Base-by-base conservation (phyloP, 106 monocot species). In the Acanthochlamys bracteata region DNA sequence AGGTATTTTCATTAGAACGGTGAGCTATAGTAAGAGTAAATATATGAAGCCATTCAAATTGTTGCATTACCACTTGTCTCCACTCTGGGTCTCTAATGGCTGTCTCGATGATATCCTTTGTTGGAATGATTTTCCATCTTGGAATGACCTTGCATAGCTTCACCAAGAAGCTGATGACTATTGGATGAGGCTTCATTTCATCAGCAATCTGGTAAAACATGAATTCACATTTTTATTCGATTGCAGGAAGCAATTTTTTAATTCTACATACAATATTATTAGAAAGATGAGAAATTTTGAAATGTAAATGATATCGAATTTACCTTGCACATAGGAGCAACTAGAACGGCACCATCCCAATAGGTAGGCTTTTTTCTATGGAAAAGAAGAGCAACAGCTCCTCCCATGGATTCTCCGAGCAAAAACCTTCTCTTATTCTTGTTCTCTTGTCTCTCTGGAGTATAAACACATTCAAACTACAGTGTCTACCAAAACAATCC, bases 301-400 rank as follows among this genome's bases (percentile, higher is more conserved):
- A 4, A 54, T 54, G 19, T 54, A n/a, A 43, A 7, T 43, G 13
- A 13, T 43, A 7, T 43, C 13, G 7, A 43, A 43, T 43, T 8
- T 43, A 85, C 85, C 85, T 85, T 85, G 75, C 81, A 85, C 85
- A 85, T 85, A 7, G 85, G 85, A 33, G 85, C 81, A 57, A 85
- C 85, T 42, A 85, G 73, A 64, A 86, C 70, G 39, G 82, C 82
- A 11, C 86, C 82, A 42, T 79, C 62, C 86, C 86, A 86, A 55
- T 62, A 86, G 4, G 13, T 46, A 7, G 79, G 82, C 24, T 51
- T 65, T 62, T 79, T 82, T 42, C 68, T 60, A 47, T 86, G 82
- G n/a, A 82, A 53, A 0, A 55, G 66, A 20, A 87, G 63, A 10
- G 22, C 82, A 7, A 87, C 77, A 24, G 79, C 87, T 63, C 83